Evolutionary conservation across 2,329 filamentous ascomycete species (phyloP), one percentile per base, ranked within the genome.

Genomic region (Arthrobotrys iridis): DNA sequence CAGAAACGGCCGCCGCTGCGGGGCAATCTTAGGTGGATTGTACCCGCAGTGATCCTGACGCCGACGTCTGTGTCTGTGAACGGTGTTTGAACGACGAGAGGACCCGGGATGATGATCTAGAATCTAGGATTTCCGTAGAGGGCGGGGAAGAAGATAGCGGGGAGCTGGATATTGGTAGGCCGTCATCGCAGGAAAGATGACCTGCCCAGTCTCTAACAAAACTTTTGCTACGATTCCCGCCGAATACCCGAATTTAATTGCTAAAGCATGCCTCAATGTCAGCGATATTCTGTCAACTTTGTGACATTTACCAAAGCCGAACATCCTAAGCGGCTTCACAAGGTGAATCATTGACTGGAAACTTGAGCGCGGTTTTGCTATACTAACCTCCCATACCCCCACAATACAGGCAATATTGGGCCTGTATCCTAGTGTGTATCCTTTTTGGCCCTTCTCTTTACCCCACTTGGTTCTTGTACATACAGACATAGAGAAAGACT

Each of bases 21-120:
- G 63, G 43, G 15, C 71, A 75, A 15, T 67, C 71, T 75, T 75
- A 75, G 71, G 24, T 22, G 22, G 71, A 68, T 10, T 68, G 63
- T 35, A 57, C 57, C 20, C 48, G 57, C 11, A 57, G 40, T 26
- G 68, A 66, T 37, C 43, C 55, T 30, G 62, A 74, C 24, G 35
- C 40, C 46, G 52, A 37, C 13, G 8, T 60, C 18, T 72, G 67
- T 59, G 28, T 65, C 40, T 72, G 67, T 37, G 59, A 45, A 13
- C 40, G 33, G n/a, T 72, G 67, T 55, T 18, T 43, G 33, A 60
- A 58, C 13, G 35, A 57, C 13, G 70, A 67, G 24, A 35, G 10
- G 40, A 43, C 30, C 22, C 48, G 46, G 18, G 57, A 50, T 7
- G 46, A 18, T n/a, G 30, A 55, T n/a, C 22, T 24, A 7, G 57